Evolutionary conservation across 2,329 filamentous ascomycete genomes (phyloP).

Genomic region (Trichoderma aggressivum): DNA sequence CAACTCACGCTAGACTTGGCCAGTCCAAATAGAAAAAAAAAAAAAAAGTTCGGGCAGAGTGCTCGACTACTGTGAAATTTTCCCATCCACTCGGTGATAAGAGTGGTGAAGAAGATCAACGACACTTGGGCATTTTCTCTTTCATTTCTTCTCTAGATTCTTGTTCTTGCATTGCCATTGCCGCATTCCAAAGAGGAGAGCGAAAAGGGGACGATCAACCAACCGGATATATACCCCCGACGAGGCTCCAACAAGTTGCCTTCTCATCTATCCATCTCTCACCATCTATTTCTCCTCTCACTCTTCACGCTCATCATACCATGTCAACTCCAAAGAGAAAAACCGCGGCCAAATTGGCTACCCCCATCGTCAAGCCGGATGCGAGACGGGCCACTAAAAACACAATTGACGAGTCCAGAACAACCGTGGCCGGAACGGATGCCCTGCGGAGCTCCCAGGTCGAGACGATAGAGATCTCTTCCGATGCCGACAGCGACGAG

Average conservation of each 20-base stretch:
- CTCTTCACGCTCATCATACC: constrained; percentile 10
- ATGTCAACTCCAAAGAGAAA: constrained; percentile 63
- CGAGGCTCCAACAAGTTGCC: neutral
- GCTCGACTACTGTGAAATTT: constrained; percentile 34
- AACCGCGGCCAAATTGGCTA: constrained; percentile 53
- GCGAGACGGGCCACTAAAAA: constrained; percentile 50
- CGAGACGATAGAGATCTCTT: constrained; percentile 56
- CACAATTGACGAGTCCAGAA: constrained; percentile 56
- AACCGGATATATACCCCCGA: neutral
- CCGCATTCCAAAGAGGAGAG: neutral
- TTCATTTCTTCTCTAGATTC: neutral
- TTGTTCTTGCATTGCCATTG: neutral
- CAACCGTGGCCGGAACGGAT: constrained; percentile 48
- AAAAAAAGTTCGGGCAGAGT: constrained; percentile 34
- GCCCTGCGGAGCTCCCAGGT: constrained; percentile 36
- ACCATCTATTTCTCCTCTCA: neutral
- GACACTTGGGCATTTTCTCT: neutral
- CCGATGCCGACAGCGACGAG: constrained; percentile 50
- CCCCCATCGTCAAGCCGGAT: constrained; percentile 52
- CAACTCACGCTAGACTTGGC: constrained; percentile 16
- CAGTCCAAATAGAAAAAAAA: constrained; percentile 33
- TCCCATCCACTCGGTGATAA: constrained; percentile 25
- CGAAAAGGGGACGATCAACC: neutral
- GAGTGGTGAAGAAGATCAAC: neutral
- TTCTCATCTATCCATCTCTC: neutral